Conservation (phyloP, 1,284 basidiomycete genomes). For the Irpex lacteus region DNA sequence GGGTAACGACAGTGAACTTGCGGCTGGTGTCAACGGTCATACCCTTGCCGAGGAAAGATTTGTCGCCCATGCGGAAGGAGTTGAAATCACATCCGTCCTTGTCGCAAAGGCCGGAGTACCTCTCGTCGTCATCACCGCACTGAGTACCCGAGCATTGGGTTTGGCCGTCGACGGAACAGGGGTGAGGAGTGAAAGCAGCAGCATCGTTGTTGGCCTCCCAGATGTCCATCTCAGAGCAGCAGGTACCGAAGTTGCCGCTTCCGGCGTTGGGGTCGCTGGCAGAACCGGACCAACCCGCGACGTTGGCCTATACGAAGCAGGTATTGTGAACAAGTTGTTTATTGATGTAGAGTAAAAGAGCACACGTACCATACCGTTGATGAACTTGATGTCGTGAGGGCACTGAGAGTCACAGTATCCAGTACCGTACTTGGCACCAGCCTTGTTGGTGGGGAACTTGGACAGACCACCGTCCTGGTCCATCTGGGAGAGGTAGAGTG, state of each 20-base stretch:
- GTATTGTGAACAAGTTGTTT: constrained; percentile 20
- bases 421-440: constrained; percentile 50
- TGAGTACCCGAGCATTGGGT: constrained; percentile 34
- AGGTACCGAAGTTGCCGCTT: constrained; percentile 43
- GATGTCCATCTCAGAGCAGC: constrained; percentile 58
- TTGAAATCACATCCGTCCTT: constrained; percentile 57
- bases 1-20: constrained; percentile 52
- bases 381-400: constrained; percentile 55
- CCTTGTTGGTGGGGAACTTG: constrained; percentile 39
- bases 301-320: constrained; percentile 30
- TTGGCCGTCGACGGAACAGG: constrained; percentile 39
- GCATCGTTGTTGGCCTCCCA: constrained; percentile 56
- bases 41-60: constrained; percentile 45
- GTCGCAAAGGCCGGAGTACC: constrained; percentile 43
- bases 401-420: constrained; percentile 60
- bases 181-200: constrained; percentile 51
- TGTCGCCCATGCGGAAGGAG: constrained; percentile 52
- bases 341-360: constrained; percentile 16
- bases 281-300: constrained; percentile 29
- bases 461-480: constrained; percentile 36
- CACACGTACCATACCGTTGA: constrained; percentile 44
- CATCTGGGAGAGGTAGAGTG: constrained; percentile 40
- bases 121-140: constrained; percentile 29
- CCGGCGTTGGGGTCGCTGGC: constrained; percentile 33
- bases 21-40: constrained; percentile 41